Percentiles rank a stretch among this genome's conserved stretches.
Conservation (phyloP, 2,329 filamentous ascomycete species). For the Xylariaceae sp. region DNA sequence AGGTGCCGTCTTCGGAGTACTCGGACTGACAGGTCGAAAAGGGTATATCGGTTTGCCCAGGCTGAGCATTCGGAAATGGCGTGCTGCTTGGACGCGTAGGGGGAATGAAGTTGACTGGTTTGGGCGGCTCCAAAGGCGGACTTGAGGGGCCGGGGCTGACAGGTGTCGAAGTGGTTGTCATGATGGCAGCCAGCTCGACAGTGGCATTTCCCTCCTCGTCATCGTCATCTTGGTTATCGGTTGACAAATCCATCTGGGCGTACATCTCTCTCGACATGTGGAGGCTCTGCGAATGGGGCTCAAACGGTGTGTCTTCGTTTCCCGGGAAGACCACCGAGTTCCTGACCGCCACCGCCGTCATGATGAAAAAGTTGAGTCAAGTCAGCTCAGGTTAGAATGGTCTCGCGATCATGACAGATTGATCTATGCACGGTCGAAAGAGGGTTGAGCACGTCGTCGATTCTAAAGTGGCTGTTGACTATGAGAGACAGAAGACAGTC, state of each 20-base stretch:
- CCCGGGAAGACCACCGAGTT: slow-evolving; percentile 18
- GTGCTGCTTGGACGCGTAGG: slow-evolving; percentile 56
- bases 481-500: no score
- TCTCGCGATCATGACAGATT: slow-evolving; percentile 19
- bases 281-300: slow-evolving; percentile 17
- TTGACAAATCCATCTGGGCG: slow-evolving; percentile 21
- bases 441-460: no score
- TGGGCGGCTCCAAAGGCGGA: slow-evolving; percentile 44
- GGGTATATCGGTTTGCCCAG: slow-evolving; percentile 39
- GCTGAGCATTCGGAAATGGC: slow-evolving; percentile 53
- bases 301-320: slow-evolving; percentile 23
- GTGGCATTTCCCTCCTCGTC: slow-evolving; percentile 36
- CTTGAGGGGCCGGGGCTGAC: slow-evolving; percentile 51
- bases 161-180: slow-evolving; percentile 47
- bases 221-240: slow-evolving; percentile 19
- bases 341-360: slow-evolving; percentile 19
- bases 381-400: not conserved
- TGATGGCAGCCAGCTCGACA: slow-evolving; percentile 40
- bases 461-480: no score
- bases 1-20: slow-evolving; percentile 23
- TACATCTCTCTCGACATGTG: slow-evolving; percentile 24
- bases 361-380: slow-evolving; percentile 11
- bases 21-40: slow-evolving; percentile 36
- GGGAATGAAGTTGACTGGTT: slow-evolving; percentile 43
- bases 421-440: not conserved